A percentile compares a stretch with the other conserved stretches of the same genome.
These are phyloP conservation scores for Talaromyces sp. DNA, from an alignment of 2,329 filamentous ascomycete genomes.

Conservation along the genomic window DNA sequence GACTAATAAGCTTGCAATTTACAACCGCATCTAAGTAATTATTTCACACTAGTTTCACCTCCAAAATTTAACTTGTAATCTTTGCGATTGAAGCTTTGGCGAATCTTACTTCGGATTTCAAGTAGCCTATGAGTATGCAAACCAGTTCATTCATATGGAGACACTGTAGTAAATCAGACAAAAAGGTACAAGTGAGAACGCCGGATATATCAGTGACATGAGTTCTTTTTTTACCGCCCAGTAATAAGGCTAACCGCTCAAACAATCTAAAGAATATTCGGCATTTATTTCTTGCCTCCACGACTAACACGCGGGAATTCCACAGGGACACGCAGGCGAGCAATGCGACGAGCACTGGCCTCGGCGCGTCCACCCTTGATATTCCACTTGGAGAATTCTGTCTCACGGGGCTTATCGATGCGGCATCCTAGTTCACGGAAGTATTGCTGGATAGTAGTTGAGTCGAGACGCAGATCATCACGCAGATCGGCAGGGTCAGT, in stretches of 20 bases:
- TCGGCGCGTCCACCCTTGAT: slow-evolving; percentile 64
- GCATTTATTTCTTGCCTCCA: slow-evolving; percentile 35
- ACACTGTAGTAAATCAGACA: slow-evolving; percentile 8
- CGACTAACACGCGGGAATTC: slow-evolving; percentile 71
- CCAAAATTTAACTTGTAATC: no score
- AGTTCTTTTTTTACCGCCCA: slow-evolving; percentile 12
- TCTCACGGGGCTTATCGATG: slow-evolving; percentile 44
- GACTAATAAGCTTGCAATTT: no score
- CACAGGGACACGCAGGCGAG: slow-evolving; percentile 74
- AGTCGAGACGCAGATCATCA: slow-evolving; percentile 47
- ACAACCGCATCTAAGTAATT: no score
- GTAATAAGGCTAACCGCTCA: slow-evolving; percentile 7
- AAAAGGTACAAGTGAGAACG: slow-evolving; percentile 12
- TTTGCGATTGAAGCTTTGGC: no score
- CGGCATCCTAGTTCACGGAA: slow-evolving; percentile 52
- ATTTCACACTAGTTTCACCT: no score
- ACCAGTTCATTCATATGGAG: slow-evolving; percentile 15
- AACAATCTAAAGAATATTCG: slow-evolving; percentile 4
- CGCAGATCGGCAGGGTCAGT: slow-evolving; percentile 50
- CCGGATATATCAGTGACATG: slow-evolving; percentile 23
- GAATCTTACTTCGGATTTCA: no score
- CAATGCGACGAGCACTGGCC: slow-evolving; percentile 58
- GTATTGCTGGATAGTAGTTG: slow-evolving; percentile 39
- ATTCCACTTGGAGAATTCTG: slow-evolving; percentile 46
- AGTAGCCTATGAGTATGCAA: slow-evolving; percentile 13